Evolutionary conservation across 192 early-diverging fungal genomes (phyloP).

Genomic region (Mortierella antarctica): DNA sequence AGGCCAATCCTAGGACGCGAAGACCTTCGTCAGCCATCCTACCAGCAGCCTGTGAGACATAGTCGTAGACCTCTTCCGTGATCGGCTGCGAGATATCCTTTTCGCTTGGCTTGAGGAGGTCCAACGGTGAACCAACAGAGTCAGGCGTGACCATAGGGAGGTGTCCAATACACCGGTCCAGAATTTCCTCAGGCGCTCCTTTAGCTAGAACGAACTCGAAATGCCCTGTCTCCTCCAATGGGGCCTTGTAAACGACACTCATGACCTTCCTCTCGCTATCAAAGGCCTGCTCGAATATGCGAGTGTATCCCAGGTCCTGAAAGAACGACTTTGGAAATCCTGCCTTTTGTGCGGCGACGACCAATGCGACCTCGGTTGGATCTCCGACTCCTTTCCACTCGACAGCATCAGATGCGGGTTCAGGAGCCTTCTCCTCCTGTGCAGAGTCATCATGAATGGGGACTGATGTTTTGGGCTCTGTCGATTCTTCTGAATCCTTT

Average conservation of each 20-base stretch:
- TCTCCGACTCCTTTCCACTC: slow-evolving; percentile 87
- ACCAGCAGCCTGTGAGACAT: slow-evolving; percentile 68
- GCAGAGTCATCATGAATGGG: neutral
- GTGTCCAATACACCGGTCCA: slow-evolving; percentile 73
- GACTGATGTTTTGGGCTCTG: neutral
- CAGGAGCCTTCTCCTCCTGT: neutral
- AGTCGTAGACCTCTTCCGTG: slow-evolving; percentile 69
- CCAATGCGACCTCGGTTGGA: slow-evolving; percentile 95
- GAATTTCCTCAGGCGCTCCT: slow-evolving; percentile 93
- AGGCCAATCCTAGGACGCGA: slow-evolving; percentile 90
- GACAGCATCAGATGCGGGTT: neutral
- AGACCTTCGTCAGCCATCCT: slow-evolving; percentile 88
- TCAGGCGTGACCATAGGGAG: slow-evolving; percentile 40
- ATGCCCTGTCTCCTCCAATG: slow-evolving; percentile 13
- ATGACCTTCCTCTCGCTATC: slow-evolving; percentile 97
- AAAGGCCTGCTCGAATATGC: slow-evolving; percentile 87
- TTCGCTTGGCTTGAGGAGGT: slow-evolving; percentile 44
- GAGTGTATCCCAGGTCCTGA: slow-evolving; percentile 66
- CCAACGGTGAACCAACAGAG: slow-evolving; percentile 26
- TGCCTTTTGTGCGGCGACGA: slow-evolving; percentile 86
- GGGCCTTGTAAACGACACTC: slow-evolving; percentile 80
- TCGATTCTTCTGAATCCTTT: slow-evolving; percentile 56
- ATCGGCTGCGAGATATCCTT: slow-evolving; percentile 59
- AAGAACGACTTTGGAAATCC: slow-evolving; percentile 78
- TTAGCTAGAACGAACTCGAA: slow-evolving; percentile 79